Conservation (phyloP, 1,284 basidiomycete species). For the Fomitiporia mediterranea region DNA sequence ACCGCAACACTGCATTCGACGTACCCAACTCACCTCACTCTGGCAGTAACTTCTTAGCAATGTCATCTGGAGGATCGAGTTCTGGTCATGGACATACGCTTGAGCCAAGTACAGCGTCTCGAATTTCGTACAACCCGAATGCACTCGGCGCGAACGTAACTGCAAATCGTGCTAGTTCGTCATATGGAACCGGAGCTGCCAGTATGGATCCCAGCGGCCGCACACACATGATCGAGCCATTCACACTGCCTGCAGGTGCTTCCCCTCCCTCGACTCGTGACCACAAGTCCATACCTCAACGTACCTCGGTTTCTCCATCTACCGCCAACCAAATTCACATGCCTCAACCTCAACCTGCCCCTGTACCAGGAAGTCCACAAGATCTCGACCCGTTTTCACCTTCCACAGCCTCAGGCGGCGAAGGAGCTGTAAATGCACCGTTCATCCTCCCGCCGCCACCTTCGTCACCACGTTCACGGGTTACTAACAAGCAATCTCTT, state of each 20-base stretch:
- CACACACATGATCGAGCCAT: not conserved
- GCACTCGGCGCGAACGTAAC: constrained; percentile 8
- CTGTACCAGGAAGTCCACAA: not conserved
- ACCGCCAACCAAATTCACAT: not conserved
- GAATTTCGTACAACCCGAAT: constrained; percentile 7
- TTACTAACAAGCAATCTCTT: too few species aligned
- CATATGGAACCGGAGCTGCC: not conserved
- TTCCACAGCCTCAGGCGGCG: not conserved
- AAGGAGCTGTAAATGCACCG: not conserved
- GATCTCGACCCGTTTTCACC: constrained; percentile 6
- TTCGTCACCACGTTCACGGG: too few species aligned
- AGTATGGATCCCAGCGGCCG: not conserved
- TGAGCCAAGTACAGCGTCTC: not conserved
- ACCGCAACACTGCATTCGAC: not conserved
- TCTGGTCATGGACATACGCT: not conserved
- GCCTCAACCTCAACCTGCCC: not conserved
- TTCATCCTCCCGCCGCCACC: constrained; percentile 8
- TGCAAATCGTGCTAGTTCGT: not conserved
- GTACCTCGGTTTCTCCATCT: not conserved
- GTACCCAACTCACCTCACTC: not conserved
- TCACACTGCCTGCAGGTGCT: not conserved
- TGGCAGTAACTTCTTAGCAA: not conserved
- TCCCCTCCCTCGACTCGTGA: not conserved
- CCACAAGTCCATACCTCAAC: not conserved
- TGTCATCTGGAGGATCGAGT: not conserved